A percentile compares a stretch with the other conserved stretches of the same genome.
These are phyloP conservation scores for Juglanconis sp. DNA, from an alignment of 2,329 filamentous ascomycete species.

Conservation along the genomic window DNA sequence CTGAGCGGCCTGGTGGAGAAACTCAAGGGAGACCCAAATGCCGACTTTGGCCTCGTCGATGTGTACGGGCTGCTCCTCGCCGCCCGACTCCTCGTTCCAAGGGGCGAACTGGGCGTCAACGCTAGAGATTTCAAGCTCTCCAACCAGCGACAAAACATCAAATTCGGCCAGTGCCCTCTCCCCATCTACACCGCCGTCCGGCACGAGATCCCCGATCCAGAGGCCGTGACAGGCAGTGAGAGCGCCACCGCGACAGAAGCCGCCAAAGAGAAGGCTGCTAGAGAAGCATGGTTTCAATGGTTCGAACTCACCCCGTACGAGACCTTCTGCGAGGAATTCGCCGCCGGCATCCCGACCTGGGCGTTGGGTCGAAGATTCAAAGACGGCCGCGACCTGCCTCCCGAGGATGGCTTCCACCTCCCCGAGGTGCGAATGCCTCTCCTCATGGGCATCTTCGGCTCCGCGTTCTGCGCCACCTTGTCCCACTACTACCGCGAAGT, in stretches of 20 bases:
- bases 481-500: slow-evolving; percentile 96
- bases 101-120: slow-evolving; percentile 74
- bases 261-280: slow-evolving; percentile 50
- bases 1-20: slow-evolving; percentile 89
- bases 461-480: slow-evolving; percentile 91
- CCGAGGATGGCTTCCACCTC: slow-evolving; percentile 65
- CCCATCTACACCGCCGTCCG: slow-evolving; percentile 95
- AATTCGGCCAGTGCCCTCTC: slow-evolving; percentile 76
- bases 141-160: slow-evolving; percentile 73
- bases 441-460: slow-evolving; percentile 92
- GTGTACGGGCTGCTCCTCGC: slow-evolving; percentile 85
- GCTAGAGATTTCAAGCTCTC: slow-evolving; percentile 85
- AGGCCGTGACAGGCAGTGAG: slow-evolving; percentile 36
- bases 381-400: slow-evolving; percentile 62
- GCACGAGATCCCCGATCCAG: slow-evolving; percentile 81
- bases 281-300: slow-evolving; percentile 94
- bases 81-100: slow-evolving; percentile 79
- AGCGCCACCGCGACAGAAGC: slow-evolving; percentile 39
- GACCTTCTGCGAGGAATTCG: slow-evolving; percentile 90
- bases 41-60: slow-evolving; percentile 88
- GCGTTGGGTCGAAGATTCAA: slow-evolving; percentile 81
- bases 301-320: slow-evolving; percentile 95
- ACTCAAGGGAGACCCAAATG: slow-evolving; percentile 73
- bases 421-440: slow-evolving; percentile 83
- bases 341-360: slow-evolving; percentile 92